Conservation (phyloP, 1,284 basidiomycete genomes). For the Anthracocystis walkeri region DNA sequence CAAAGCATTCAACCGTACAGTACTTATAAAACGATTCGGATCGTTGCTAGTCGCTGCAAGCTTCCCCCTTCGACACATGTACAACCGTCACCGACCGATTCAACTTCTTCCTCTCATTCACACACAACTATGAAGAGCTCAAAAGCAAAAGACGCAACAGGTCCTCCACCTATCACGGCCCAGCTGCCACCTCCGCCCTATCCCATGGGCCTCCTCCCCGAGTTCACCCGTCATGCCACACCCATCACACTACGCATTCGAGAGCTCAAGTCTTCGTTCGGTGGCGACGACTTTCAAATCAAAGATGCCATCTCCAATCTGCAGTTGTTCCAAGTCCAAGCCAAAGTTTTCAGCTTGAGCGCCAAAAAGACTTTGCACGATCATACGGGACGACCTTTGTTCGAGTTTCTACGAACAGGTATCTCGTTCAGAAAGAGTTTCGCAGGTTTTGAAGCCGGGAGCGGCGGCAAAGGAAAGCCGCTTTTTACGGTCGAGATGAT, state of each 20-base stretch:
- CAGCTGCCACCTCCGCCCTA: slow-evolving; percentile 28
- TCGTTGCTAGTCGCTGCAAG: neutral
- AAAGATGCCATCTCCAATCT: slow-evolving; percentile 44
- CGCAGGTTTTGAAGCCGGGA: neutral
- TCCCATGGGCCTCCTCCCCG: slow-evolving; percentile 36
- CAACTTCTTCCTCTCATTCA: neutral
- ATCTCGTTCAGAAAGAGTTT: neutral
- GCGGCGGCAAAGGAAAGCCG: neutral
- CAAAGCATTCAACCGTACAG: no score
- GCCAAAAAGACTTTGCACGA: slow-evolving; percentile 23
- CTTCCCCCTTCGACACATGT: neutral
- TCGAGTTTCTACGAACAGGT: slow-evolving; percentile 12
- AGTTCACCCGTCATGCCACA: slow-evolving; percentile 35
- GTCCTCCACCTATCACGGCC: slow-evolving; percentile 1
- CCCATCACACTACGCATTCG: slow-evolving; percentile 46
- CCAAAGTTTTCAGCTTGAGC: slow-evolving; percentile 34
- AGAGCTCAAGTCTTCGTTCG: slow-evolving; percentile 27
- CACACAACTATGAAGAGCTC: neutral
- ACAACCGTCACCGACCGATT: no score
- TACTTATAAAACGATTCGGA: no score
- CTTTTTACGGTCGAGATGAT: slow-evolving; percentile 32
- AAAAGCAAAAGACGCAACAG: neutral
- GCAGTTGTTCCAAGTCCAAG: slow-evolving; percentile 35
- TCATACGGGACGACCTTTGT: slow-evolving; percentile 14
- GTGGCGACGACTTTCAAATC: slow-evolving; percentile 47